Base-by-base conservation (phyloP, 2,329 filamentous ascomycete genomes). In the Pseudogymnoascus sp. region DNA sequence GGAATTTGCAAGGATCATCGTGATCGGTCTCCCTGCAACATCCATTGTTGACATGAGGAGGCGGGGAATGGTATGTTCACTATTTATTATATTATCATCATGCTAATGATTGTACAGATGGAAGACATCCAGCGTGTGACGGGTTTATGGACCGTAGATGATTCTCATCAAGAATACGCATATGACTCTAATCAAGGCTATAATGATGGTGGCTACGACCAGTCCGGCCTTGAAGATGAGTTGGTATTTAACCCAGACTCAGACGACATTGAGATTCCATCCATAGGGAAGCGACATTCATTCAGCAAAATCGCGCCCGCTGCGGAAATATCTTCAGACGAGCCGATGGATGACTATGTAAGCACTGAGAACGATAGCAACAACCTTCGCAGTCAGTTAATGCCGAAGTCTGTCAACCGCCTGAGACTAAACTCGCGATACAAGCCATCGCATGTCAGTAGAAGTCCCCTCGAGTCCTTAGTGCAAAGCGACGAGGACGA, bases 301-400 rank as follows among this genome's bases (percentile, higher is more conserved):
- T 61, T 75, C 76, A 3, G 73, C 76, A 3, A 84, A 89, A 66
- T 82, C 88, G 0, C 81, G 83, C 0, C 77, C 90, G 16, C 90
- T 96, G 28, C 96, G 90, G 0, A 87, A 88, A 68, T 82, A 81
- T 37, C 96, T 93, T 73, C 85, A 91, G 79, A 85, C 59, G 81
- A 85, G 28, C 97, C 90, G 68, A 86, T 96, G 8, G 82, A 81
- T 61, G 89, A 95, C 73, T 96, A 97, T 73, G 87, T 93, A 66
- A 81, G 82, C 65, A 93, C 33, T 11, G 33, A 35, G 3, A 35
- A 35, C 33, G 33, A 11, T 11, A 35, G 11, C 33, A 35, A 35
- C 33, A 11, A 35, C 7, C 33, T 10, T 35, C 11, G 11, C 11
- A 11, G 33, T 11, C 33, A 1, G 33, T 91, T 79, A 81, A 35